Conservation (phyloP, 768 basidiomycete species). For the Russula griseocarnosa region DNA sequence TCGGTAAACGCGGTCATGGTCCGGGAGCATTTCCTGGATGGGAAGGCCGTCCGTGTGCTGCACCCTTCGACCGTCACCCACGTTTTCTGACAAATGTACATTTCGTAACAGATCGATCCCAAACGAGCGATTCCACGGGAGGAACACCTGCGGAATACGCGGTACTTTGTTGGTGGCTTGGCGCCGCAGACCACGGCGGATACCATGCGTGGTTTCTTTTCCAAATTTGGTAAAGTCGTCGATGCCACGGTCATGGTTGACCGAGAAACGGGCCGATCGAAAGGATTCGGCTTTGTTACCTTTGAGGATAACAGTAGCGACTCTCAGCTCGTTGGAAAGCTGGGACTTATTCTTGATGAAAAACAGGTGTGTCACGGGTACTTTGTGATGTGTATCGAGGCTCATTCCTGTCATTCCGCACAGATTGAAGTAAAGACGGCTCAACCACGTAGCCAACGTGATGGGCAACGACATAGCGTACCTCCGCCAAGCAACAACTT, state of each 20-base stretch:
- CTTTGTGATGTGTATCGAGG: not conserved
- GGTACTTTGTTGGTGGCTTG: slow-evolving; percentile 93
- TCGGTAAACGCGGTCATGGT: slow-evolving; percentile 96
- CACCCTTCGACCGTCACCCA: slow-evolving; percentile 3
- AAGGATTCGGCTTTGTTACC: slow-evolving; percentile 97
- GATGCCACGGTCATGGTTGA: slow-evolving; percentile 99
- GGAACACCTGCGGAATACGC: slow-evolving; percentile 89
- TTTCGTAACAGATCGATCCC: slow-evolving; percentile 81
- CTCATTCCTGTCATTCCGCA: not conserved
- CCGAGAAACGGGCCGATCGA: slow-evolving; percentile 89
- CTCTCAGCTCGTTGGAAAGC: slow-evolving; percentile 81
- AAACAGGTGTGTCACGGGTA: slow-evolving; percentile 63
- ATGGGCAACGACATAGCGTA: slow-evolving; percentile 45
- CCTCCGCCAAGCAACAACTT: slow-evolving; percentile 26
- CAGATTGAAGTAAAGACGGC: slow-evolving; percentile 98
- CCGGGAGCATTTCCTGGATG: slow-evolving; percentile 90
- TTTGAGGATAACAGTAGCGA: slow-evolving; percentile 91
- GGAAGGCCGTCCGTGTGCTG: slow-evolving; percentile 79
- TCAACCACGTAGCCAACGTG: slow-evolving; percentile 81
- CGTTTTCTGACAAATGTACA: slow-evolving; percentile 10
- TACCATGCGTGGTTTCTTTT: slow-evolving; percentile 89
- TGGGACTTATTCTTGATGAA: slow-evolving; percentile 79
- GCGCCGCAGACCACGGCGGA: slow-evolving; percentile 91
- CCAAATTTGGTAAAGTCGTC: slow-evolving; percentile 91
- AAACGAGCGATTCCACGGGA: slow-evolving; percentile 97